Percentiles rank a stretch among this genome's conserved stretches.
These are phyloP conservation scores for Pyrus hybrid DNA, from an alignment of 331 rosid genomes.

Conservation along the genomic window DNA sequence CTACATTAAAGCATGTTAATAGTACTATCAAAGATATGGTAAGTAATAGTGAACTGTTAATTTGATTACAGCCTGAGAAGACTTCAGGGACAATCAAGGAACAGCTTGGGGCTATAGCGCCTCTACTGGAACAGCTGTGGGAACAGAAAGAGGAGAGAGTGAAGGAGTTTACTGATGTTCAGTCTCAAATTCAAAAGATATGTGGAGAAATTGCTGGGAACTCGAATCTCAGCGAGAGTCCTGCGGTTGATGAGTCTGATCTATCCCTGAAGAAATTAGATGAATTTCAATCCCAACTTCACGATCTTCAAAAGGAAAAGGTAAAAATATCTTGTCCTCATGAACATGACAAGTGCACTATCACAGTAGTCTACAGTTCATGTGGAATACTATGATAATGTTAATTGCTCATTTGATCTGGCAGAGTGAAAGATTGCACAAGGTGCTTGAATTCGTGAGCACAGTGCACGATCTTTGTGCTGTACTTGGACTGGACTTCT, in stretches of 20 bases:
- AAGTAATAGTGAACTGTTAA: constrained; percentile 4
- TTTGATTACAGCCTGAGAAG: constrained; percentile 60
- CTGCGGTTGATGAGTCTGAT: constrained; percentile 60
- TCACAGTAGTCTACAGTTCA: background rate
- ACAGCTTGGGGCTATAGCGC: constrained; percentile 90
- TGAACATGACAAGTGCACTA: background rate
- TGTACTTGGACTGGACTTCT: constrained; percentile 90
- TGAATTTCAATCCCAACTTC: constrained; percentile 76
- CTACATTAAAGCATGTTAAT: background rate
- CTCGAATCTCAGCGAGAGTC: constrained; percentile 39
- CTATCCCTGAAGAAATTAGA: constrained; percentile 73
- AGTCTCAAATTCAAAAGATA: constrained; percentile 72
- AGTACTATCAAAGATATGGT: background rate
- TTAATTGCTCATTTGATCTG: constrained; percentile 25
- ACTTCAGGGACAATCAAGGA: constrained; percentile 88
- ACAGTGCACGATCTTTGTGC: constrained; percentile 90
- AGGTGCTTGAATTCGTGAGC: constrained; percentile 91
- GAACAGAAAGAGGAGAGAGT: constrained; percentile 80
- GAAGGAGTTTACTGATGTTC: constrained; percentile 70
- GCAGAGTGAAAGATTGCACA: constrained; percentile 87
- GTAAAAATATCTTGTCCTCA: constrained; percentile 23
- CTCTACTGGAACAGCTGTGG: constrained; percentile 68
- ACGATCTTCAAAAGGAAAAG: constrained; percentile 91
- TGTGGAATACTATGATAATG: constrained; percentile 6
- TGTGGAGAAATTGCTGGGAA: constrained; percentile 82